Base-by-base conservation (phyloP, 164 flowering plant species). In the Macadamia integrifolia region DNA sequence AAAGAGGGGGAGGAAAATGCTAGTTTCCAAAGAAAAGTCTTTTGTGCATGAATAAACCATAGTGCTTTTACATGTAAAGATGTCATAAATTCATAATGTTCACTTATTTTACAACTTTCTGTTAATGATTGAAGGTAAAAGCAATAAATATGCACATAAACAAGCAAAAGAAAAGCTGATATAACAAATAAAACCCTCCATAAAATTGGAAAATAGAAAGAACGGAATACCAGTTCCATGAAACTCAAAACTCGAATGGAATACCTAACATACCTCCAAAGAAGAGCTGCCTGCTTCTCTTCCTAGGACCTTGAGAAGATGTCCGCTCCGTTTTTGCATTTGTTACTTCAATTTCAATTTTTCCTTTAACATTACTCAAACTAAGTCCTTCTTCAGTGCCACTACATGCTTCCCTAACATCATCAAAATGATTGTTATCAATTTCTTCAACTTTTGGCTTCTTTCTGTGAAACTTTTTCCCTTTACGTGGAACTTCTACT, bases 321-420 rank as follows among this genome's bases (percentile, higher is more conserved):
- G 81, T 74, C 43, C 74, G 68, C 52, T 40, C 71, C 69, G 11
- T 56, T 69, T 72, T 78, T 48, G 65, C 65, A 79, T 75, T 77
- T 60, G 74, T 61, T 64, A 73, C 83, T 70, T 86, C 87, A n/a
- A 70, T 49, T 35, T 75, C 81, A 80, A 71, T 67, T 65, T 78
- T 83, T 68, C 77, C 79, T 70, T 77, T 72, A 35, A 64, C 71
- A 58, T 74, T 66, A 58, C 73, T 67, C 53, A 76, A 48, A 64
- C 62, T 74, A 65, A 76, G 84, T 70, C 84, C 87, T 80, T 83
- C 83, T 67, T 85, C 93, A 40, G 93, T 88, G 48, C 89, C 87
- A 75, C 93, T 85, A 71, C 89, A 85, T 58, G 88, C 90, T 78
- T 88, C 93, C 75, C 77, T 82, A 58, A 79, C 71, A 57, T 85